Evolutionary conservation across 371 early-diverging fungal species (phyloP).

Genomic region (Chytridium lagenaria): DNA sequence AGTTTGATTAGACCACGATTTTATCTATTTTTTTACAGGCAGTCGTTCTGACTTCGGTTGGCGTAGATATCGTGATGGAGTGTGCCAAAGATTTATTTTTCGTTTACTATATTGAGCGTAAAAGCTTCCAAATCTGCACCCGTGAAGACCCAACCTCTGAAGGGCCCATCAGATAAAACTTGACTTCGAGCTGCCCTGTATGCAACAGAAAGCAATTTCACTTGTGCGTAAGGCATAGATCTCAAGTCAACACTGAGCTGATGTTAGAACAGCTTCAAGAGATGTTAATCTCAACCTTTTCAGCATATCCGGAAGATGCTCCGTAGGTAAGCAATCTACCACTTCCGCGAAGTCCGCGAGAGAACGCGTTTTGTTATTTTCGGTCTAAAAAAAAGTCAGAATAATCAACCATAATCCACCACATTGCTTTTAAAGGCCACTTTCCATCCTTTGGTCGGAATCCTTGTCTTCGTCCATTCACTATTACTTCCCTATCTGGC

Average conservation of each 20-base stretch:
- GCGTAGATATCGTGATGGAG: too few relatives aligned
- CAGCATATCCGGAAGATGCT: background rate
- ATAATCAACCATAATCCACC: background rate
- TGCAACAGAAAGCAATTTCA: background rate
- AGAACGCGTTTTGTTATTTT: background rate
- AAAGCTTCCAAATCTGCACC: conserved; percentile 1
- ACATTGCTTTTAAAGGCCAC: background rate
- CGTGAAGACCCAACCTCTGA: conserved; percentile 18
- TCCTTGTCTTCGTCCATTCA: conserved; percentile 16
- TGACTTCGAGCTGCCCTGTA: background rate
- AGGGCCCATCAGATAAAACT: background rate
- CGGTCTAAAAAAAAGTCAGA: conserved; percentile 7
- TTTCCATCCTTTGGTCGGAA: background rate
- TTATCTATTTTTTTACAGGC: too few relatives aligned
- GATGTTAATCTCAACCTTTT: background rate
- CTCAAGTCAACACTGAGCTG: background rate
- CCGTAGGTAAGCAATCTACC: background rate
- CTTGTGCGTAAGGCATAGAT: background rate
- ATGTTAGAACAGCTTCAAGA: background rate
- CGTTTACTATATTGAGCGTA: too few relatives aligned
- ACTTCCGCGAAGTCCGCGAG: background rate
- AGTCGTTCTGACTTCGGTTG: too few relatives aligned
- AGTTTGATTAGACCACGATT: too few relatives aligned
- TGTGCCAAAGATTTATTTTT: too few relatives aligned
- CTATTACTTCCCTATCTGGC: conserved; percentile 7